Conservation (phyloP, 2,329 filamentous ascomycete genomes). For the Diaporthe sp. region DNA sequence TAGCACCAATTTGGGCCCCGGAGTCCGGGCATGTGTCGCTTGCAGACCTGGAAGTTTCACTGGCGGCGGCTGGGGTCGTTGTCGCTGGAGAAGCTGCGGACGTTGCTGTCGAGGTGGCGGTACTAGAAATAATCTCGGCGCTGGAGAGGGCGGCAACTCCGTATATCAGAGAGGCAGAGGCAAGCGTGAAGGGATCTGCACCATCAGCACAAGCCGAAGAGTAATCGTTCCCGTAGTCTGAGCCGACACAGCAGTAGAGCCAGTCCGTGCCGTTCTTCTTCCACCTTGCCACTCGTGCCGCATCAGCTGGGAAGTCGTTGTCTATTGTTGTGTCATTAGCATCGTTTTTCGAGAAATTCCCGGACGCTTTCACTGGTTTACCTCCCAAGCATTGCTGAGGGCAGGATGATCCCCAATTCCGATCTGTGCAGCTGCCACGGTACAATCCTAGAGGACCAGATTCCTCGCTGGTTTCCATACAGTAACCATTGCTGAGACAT, state of each 20-base stretch:
- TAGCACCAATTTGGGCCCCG: neutral
- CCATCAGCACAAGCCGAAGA: neutral
- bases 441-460: neutral
- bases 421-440: slow-evolving; percentile 15
- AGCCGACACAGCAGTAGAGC: slow-evolving; percentile 8
- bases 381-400: slow-evolving; percentile 6
- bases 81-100: neutral
- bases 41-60: neutral
- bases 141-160: slow-evolving; percentile 6
- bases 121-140: neutral
- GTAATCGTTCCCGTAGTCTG: neutral
- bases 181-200: neutral
- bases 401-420: slow-evolving; percentile 6
- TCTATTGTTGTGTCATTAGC: neutral
- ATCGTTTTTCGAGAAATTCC: neutral
- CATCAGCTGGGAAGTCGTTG: slow-evolving; percentile 3
- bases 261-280: neutral
- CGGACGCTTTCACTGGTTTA: neutral
- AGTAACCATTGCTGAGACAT: slow-evolving; percentile 4
- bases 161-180: neutral
- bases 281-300: slow-evolving; percentile 1
- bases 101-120: neutral
- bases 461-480: slow-evolving; percentile 10
- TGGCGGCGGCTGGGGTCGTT: neutral
- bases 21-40: neutral